phyloP scores from a whole-genome alignment of 1,284 basidiomycete species.

The Pseudozyma sp. region DNA sequence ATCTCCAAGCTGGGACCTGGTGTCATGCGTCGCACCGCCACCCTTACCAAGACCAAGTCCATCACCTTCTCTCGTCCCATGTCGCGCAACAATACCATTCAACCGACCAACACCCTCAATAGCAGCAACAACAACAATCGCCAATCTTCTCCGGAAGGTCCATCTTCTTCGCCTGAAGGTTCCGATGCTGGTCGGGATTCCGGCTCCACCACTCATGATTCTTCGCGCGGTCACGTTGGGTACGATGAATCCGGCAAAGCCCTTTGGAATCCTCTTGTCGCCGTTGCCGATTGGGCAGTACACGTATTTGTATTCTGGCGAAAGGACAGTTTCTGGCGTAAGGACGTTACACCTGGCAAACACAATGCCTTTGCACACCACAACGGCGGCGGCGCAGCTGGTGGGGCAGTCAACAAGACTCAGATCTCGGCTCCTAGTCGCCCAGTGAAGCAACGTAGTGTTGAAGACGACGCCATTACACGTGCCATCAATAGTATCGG shows the following conservation, averaged over 20 bases:
- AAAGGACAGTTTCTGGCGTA: constrained; percentile 58
- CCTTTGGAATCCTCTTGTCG: constrained; percentile 57
- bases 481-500: constrained; percentile 5
- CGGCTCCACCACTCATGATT: constrained; percentile 1
- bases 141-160: constrained; percentile 4
- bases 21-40: constrained; percentile 54
- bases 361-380: constrained; percentile 20
- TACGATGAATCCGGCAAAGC: constrained; percentile 27
- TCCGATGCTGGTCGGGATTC: background rate
- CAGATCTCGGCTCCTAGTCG: constrained; percentile 27
- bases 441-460: constrained; percentile 26
- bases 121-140: background rate
- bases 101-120: constrained; percentile 1
- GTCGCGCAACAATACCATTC: constrained; percentile 40
- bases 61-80: constrained; percentile 42
- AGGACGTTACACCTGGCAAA: constrained; percentile 36
- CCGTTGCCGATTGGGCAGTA: constrained; percentile 27
- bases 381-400: background rate
- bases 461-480: constrained; percentile 21
- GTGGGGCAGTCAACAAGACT: constrained; percentile 10
- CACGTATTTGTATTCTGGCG: constrained; percentile 55
- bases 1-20: constrained; percentile 62
- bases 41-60: constrained; percentile 38
- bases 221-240: constrained; percentile 32
- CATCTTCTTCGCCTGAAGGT: constrained; percentile 4